These are phyloP conservation scores for Ceratobasidium sp. DNA, from an alignment of 1,284 basidiomycete species.

Conservation along the genomic window DNA sequence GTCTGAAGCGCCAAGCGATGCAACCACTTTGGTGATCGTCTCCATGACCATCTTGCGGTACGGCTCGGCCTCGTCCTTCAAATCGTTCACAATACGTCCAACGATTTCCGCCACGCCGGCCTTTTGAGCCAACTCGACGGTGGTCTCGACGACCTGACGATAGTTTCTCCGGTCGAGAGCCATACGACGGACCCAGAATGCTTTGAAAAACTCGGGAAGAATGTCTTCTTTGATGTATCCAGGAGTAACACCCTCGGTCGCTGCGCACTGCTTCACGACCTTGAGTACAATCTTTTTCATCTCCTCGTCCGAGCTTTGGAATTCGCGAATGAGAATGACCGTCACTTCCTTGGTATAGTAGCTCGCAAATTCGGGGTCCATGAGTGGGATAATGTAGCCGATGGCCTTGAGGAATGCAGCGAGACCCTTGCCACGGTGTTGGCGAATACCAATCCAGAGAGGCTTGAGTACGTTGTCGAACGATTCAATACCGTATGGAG, in stretches of 20 bases:
- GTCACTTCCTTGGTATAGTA: constrained; percentile 99
- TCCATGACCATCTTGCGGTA: constrained; percentile 99
- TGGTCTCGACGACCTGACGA: constrained; percentile 97
- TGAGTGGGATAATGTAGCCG: constrained; percentile 98
- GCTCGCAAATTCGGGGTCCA: constrained; percentile 98
- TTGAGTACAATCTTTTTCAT: constrained; percentile 99
- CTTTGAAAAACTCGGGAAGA: constrained; percentile 99
- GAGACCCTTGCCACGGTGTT: constrained; percentile 97
- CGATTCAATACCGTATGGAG: constrained; percentile 99
- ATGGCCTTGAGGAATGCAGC: constrained; percentile 99
- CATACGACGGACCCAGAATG: constrained; percentile 95
- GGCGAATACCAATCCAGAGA: constrained; percentile 96
- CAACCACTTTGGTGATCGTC: constrained; percentile 96
- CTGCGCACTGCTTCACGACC: constrained; percentile 98
- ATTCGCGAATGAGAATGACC: constrained; percentile 97
- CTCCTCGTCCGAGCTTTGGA: constrained; percentile 99
- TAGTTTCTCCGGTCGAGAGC: constrained; percentile 97
- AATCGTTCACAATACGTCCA: constrained; percentile 91
- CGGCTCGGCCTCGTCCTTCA: constrained; percentile 96
- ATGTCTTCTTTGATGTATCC: constrained; percentile 97
- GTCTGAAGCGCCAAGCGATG: constrained; percentile 91
- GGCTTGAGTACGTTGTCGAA: constrained; percentile 99
- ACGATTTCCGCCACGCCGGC: constrained; percentile 96
- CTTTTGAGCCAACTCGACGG: constrained; percentile 97
- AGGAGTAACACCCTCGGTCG: constrained; percentile 94